Percentiles rank a stretch among this genome's conserved stretches.
Conservation (phyloP, 2,329 filamentous ascomycete species). For the Teratosphaeria pseudoeucalypti region DNA sequence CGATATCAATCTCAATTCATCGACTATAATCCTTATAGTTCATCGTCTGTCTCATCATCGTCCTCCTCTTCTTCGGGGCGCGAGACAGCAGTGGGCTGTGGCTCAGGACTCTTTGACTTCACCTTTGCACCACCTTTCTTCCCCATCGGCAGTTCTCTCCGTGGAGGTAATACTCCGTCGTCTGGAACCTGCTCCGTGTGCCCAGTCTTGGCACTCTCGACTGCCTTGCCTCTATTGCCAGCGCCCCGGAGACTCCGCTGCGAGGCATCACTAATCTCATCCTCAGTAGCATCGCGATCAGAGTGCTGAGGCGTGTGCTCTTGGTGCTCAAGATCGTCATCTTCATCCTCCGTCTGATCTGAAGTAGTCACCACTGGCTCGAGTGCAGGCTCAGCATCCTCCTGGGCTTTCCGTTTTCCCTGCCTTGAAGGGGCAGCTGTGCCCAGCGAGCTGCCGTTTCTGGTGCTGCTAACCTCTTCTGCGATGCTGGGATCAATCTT, state of each 20-base stretch:
- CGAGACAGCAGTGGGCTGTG: background rate
- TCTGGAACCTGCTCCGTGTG: slow-evolving; percentile 8
- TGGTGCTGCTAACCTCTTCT: slow-evolving; percentile 10
- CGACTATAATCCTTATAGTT: background rate
- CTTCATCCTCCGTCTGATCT: slow-evolving; percentile 34
- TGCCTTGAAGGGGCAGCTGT: slow-evolving; percentile 18
- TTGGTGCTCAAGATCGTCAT: slow-evolving; percentile 22
- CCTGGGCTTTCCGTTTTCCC: slow-evolving; percentile 24
- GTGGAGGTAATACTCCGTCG: slow-evolving; percentile 7
- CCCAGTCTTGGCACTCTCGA: background rate
- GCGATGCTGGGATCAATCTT: slow-evolving; percentile 51
- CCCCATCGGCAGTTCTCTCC: slow-evolving; percentile 13
- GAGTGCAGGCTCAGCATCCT: slow-evolving; percentile 29
- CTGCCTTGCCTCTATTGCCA: background rate
- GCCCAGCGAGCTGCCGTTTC: slow-evolving; percentile 5
- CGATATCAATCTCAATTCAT: background rate
- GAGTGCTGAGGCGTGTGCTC: slow-evolving; percentile 14
- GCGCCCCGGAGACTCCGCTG: background rate
- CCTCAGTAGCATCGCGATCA: slow-evolving; percentile 15
- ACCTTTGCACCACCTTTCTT: slow-evolving; percentile 4
- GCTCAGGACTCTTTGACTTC: background rate
- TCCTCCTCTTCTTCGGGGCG: slow-evolving; percentile 1
- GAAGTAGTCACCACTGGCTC: slow-evolving; percentile 39
- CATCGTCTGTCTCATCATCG: slow-evolving; percentile 6
- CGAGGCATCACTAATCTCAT: slow-evolving; percentile 15